A percentile compares a stretch with the other conserved stretches of the same genome.
Conservation (phyloP, 768 basidiomycete genomes). For the Fomitopsis pulvina region DNA sequence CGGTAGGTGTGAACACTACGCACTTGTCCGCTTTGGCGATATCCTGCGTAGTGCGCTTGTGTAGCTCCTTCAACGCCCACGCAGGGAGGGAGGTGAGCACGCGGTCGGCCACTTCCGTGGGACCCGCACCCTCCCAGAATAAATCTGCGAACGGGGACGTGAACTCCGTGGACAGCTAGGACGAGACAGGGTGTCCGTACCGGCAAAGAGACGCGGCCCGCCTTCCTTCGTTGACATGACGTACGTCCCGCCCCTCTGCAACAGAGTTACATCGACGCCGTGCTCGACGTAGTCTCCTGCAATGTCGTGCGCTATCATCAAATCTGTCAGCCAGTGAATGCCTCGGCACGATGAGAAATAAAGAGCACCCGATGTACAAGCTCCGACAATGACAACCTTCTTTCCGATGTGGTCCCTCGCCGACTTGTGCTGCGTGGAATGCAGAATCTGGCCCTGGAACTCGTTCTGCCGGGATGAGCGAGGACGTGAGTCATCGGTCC, state of each 20-base stretch:
- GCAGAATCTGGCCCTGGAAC: constrained; percentile 57
- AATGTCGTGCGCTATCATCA: constrained; percentile 39
- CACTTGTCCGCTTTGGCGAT: constrained; percentile 28
- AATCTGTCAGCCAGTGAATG: background rate
- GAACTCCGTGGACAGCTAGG: background rate
- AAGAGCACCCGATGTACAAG: constrained; percentile 47
- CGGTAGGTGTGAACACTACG: background rate
- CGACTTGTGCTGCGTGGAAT: constrained; percentile 48
- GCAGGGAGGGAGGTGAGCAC: constrained; percentile 44
- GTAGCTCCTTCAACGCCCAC: constrained; percentile 21
- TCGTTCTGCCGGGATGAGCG: constrained; percentile 33
- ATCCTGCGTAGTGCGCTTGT: constrained; percentile 22
- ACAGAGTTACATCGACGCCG: constrained; percentile 51
- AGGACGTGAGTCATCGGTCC: too few species aligned
- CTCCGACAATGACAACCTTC: constrained; percentile 64
- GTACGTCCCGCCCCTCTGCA: constrained; percentile 50
- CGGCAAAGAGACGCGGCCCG: constrained; percentile 23
- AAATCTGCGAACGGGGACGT: constrained; percentile 13
- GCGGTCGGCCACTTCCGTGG: constrained; percentile 48
- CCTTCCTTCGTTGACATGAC: constrained; percentile 35
- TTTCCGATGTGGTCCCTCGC: constrained; percentile 56
- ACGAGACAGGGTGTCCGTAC: constrained; percentile 10
- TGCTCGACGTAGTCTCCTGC: constrained; percentile 37
- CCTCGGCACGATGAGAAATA: background rate
- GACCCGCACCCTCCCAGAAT: constrained; percentile 40